A percentile compares a stretch with the other conserved stretches of the same genome.
phyloP scores from a whole-genome alignment of 345 rosid species.

The Bruguiera gymnorhiza region DNA sequence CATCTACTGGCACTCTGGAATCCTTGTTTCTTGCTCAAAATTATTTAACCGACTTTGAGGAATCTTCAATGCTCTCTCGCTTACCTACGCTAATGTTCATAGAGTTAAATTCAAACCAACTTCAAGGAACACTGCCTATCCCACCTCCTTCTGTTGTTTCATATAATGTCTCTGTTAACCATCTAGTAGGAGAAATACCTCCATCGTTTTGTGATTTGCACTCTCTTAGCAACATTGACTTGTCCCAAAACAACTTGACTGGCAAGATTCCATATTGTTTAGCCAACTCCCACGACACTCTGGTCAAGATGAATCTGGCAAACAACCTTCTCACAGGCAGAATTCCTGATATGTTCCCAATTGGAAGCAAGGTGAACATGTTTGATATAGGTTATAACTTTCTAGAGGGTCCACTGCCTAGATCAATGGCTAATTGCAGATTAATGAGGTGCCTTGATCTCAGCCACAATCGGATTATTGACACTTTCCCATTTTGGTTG shows the following conservation, averaged over 20 bases:
- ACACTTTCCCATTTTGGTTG: too few species aligned
- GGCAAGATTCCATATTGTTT: constrained; percentile 34
- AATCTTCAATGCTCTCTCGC: not conserved
- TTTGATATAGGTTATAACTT: not conserved
- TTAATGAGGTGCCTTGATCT: too few species aligned
- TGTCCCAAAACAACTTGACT: constrained; percentile 17
- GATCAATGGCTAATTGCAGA: not conserved
- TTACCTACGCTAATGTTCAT: not conserved
- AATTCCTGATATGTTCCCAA: not conserved
- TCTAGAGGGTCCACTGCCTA: constrained; percentile 1
- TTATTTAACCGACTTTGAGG: constrained; percentile 8
- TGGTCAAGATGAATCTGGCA: not conserved
- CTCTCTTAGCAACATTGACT: not conserved
- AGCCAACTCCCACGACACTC: not conserved
- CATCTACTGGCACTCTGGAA: not conserved
- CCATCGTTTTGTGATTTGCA: constrained; percentile 7
- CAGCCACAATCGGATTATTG: not conserved
- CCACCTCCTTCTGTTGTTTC: rapidly evolving
- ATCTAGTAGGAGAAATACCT: constrained; percentile 17
- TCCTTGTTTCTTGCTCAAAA: constrained; percentile 16
- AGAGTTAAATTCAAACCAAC: constrained; percentile 15
- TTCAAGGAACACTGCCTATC: constrained; percentile 20
- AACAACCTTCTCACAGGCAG: not conserved
- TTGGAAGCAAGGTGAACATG: not conserved
- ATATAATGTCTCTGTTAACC: constrained; percentile 22